These are phyloP conservation scores for Fusarium musae DNA, from an alignment of 2,329 filamentous ascomycete species.

Conservation along the genomic window DNA sequence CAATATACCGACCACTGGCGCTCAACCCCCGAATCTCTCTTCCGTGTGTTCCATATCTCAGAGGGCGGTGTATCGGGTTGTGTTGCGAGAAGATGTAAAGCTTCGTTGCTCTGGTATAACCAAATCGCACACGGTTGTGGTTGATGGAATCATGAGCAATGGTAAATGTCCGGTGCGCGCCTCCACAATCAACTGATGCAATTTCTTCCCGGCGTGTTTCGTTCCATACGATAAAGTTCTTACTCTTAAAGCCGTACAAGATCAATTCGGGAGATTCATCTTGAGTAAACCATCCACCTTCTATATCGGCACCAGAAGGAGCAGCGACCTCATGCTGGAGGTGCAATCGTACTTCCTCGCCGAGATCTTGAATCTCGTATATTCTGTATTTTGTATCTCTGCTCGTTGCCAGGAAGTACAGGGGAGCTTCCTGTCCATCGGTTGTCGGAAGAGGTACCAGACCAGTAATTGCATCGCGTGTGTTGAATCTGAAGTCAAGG, in stretches of 20 bases:
- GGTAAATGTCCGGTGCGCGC: constrained; percentile 83
- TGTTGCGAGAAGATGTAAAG: constrained; percentile 60
- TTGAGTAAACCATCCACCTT: constrained; percentile 71
- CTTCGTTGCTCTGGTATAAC: constrained; percentile 78
- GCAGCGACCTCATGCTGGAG: constrained; percentile 75
- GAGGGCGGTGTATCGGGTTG: constrained; percentile 53
- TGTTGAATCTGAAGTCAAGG: constrained; percentile 54
- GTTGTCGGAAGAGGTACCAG: constrained; percentile 61
- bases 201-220: constrained; percentile 76
- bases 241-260: constrained; percentile 84
- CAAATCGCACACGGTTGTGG: constrained; percentile 60
- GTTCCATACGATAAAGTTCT: constrained; percentile 84
- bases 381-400: constrained; percentile 82
- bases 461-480: constrained; percentile 74
- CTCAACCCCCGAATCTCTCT: constrained; percentile 77
- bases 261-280: constrained; percentile 65
- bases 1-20: constrained; percentile 57
- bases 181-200: constrained; percentile 81
- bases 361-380: constrained; percentile 55
- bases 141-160: constrained; percentile 48
- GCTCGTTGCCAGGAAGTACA: constrained; percentile 75
- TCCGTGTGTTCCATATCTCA: constrained; percentile 82
- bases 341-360: constrained; percentile 45
- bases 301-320: constrained; percentile 80
- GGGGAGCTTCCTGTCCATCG: constrained; percentile 20